Evolutionary conservation across 2,329 filamentous ascomycete species (phyloP).

Genomic region (Xenoacremonium recifei): DNA sequence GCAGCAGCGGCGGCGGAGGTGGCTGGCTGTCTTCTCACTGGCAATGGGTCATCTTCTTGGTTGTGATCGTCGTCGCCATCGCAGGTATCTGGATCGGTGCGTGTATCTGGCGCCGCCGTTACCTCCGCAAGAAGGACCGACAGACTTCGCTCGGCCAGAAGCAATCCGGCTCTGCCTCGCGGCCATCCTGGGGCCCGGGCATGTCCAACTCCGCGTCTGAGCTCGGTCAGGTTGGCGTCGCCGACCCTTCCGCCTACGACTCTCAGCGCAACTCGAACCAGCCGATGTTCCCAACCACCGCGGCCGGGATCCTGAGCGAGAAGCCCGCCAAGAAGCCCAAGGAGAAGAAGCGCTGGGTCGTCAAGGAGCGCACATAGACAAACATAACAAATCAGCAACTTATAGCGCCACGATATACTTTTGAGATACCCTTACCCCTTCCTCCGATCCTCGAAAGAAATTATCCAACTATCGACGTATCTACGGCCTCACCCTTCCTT

Average conservation of each 20-base stretch:
- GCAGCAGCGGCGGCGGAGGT: constrained; percentile 31
- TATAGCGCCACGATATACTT: no score
- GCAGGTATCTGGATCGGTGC: constrained; percentile 64
- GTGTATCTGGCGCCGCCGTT: constrained; percentile 70
- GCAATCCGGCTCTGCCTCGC: constrained; percentile 36
- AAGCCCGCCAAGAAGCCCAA: constrained; percentile 36
- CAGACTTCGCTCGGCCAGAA: constrained; percentile 37
- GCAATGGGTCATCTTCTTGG: constrained; percentile 80
- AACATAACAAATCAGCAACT: no score
- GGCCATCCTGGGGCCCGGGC: constrained; percentile 36
- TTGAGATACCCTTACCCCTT: no score
- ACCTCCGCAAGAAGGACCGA: constrained; percentile 67
- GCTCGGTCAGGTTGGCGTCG: constrained; percentile 25
- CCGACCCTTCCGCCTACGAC: constrained; percentile 26
- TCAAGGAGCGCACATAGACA: constrained; percentile 40
- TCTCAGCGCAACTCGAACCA: constrained; percentile 25
- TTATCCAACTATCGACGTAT: background rate
- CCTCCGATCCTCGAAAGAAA: no score
- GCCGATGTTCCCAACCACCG: constrained; percentile 18
- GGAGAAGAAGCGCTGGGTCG: constrained; percentile 48
- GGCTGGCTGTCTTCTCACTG: constrained; percentile 64
- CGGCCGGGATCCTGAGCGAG: constrained; percentile 14
- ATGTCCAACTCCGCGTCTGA: constrained; percentile 23
- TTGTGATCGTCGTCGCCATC: constrained; percentile 70
- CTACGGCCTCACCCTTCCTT: background rate